Evolutionary conservation across 257 asterid genomes (phyloP).

Genomic region (Forsythia viridissima): DNA sequence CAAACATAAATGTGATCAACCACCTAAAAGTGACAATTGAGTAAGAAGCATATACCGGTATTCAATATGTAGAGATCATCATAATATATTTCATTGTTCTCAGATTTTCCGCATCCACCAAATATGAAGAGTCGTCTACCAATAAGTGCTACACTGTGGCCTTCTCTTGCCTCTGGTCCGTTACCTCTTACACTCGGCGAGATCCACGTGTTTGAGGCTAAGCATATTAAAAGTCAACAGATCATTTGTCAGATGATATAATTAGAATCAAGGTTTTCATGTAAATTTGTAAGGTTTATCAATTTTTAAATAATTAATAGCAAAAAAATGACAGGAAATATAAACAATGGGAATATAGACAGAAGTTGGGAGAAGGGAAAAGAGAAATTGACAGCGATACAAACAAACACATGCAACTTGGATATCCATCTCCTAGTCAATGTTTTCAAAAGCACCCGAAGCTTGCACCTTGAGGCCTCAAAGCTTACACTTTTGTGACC

Average conservation of each 20-base stretch:
- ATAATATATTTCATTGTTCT: conserved; percentile 67
- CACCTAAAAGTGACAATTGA: conserved; percentile 3
- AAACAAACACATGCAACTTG: conserved; percentile 2
- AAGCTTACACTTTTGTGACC: background rate
- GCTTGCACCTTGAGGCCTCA: background rate
- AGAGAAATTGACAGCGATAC: background rate
- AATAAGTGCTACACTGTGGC: conserved; percentile 92
- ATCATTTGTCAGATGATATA: background rate
- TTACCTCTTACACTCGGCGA: conserved; percentile 80
- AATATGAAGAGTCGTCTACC: conserved; percentile 90
- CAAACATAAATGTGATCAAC: background rate
- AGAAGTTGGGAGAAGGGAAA: background rate
- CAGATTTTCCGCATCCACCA: conserved; percentile 91
- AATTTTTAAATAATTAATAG: conserved; percentile 13
- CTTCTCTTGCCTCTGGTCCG: conserved; percentile 93
- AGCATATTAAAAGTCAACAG: conserved; percentile 19
- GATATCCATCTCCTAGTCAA: background rate
- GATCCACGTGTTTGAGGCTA: conserved; percentile 82
- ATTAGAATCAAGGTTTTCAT: background rate
- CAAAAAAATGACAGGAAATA: background rate
- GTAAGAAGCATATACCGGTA: conserved; percentile 55
- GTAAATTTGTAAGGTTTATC: conserved; percentile 13
- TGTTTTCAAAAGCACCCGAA: background rate
- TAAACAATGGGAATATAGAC: background rate
- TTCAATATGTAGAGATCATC: conserved; percentile 87